Percentiles rank a stretch among this genome's conserved stretches.
phyloP scores from a whole-genome alignment of 2,329 filamentous ascomycete species.

The Penicillium expansum region DNA sequence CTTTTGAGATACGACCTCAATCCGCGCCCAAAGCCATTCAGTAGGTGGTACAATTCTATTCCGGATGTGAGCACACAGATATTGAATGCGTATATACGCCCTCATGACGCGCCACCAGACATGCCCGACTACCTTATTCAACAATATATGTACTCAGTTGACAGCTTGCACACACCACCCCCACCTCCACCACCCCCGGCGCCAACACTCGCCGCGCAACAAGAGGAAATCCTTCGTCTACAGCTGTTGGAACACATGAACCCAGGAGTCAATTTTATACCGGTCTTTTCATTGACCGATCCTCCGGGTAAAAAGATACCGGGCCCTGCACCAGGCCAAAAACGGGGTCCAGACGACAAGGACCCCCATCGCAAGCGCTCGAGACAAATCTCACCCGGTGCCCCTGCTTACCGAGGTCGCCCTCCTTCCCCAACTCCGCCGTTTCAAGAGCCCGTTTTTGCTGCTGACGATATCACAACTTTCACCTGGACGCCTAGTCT shows the following conservation, averaged over 20 bases:
- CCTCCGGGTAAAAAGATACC: neutral
- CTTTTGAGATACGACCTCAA: constrained; percentile 22
- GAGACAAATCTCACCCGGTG: constrained; percentile 1
- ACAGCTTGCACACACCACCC: constrained; percentile 3
- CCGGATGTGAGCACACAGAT: constrained; percentile 4
- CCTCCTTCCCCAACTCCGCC: neutral
- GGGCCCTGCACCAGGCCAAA: neutral
- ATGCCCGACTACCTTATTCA: constrained; percentile 14
- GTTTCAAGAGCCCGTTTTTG: constrained; percentile 1
- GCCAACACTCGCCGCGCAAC: neutral
- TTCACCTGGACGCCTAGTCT: constrained; percentile 2
- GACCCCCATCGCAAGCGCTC: neutral
- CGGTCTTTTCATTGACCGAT: neutral
- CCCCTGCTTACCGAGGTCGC: neutral
- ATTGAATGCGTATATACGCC: constrained; percentile 10
- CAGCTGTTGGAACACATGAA: neutral
- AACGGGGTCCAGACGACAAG: neutral
- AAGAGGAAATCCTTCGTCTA: neutral
- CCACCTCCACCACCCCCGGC: neutral
- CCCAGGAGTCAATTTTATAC: neutral
- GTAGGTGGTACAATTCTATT: constrained; percentile 21
- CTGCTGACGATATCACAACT: neutral
- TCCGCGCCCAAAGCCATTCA: constrained; percentile 20
- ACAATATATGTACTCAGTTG: constrained; percentile 12
- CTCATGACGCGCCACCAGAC: constrained; percentile 5